phyloP scores from a whole-genome alignment of 2,329 filamentous ascomycete species.

The Sporothrix dimorphospora region DNA sequence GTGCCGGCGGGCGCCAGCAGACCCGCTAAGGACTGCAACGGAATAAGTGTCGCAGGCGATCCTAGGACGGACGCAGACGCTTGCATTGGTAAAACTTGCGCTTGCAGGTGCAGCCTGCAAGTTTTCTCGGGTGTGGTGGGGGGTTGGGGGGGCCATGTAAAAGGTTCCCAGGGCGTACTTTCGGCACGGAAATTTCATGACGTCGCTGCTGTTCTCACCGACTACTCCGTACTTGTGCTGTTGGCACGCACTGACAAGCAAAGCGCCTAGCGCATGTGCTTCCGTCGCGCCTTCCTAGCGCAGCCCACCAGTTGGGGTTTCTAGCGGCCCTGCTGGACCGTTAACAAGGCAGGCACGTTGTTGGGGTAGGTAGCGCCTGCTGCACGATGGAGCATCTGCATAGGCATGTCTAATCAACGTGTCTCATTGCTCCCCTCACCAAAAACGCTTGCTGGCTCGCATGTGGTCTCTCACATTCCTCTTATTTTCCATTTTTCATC shows the following conservation, averaged over 20 bases:
- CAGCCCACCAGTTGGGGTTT: conserved; percentile 24
- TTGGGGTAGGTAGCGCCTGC: background rate
- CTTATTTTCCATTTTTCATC: background rate
- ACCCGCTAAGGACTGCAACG: background rate
- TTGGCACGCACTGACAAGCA: background rate
- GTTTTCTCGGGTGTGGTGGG: conserved; percentile 2
- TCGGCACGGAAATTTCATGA: conserved; percentile 16
- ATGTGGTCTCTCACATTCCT: background rate
- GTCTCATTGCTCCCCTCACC: background rate
- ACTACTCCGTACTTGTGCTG: background rate
- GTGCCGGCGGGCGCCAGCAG: conserved; percentile 2
- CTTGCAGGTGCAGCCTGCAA: background rate
- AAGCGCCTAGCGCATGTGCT: conserved; percentile 29
- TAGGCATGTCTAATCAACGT: background rate
- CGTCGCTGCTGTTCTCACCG: conserved; percentile 8
- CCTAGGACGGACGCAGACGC: background rate
- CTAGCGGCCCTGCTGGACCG: background rate
- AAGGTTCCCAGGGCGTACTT: background rate
- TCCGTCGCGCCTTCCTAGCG: conserved; percentile 29
- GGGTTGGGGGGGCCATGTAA: background rate
- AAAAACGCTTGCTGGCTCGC: background rate
- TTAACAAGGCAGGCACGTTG: conserved; percentile 17
- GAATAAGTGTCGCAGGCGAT: conserved; percentile 17
- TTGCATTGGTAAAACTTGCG: conserved; percentile 5
- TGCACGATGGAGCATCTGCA: conserved; percentile 2